Evolutionary conservation across 164 flowering plant genomes (phyloP), one percentile per base, ranked within the genome.

Genomic region (Kalanchoe fedtschenkoi): DNA sequence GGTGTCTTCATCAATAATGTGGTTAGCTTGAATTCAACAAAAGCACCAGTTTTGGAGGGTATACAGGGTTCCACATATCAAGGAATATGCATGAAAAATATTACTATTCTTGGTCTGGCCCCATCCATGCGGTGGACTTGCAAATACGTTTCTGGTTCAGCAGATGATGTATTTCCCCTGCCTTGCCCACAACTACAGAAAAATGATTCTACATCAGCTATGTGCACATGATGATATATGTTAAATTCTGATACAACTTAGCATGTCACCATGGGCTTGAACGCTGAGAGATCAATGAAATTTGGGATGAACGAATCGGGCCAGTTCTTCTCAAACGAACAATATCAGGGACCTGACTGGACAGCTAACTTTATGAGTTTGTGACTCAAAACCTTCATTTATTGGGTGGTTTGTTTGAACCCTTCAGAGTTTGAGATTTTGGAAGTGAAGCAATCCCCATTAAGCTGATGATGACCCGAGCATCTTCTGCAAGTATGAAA

Each of bases 141-240:
- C 66, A 86, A 85, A 62, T 80, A 71, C 62, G 73, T 95, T 4
- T 74, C 85, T 1, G 99, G 99, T 35, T 76, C 63, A 63, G 62
- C 80, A n/a, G 64, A 64, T 26, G 65, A 58, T 17, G 95, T 88
- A 21, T 77, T 37, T 37, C 99, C 97, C 22, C 35, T 21, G 59
- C 78, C 97, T n/a, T 95, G 99, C 69, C 72, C 77, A 4, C 80
- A 84, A 72, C 68, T 95, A 69, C 80, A 68, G 61, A 71, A 65
- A n/a, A 81, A 76, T 47, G 65, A 57, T 30, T 75, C 75, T 38
- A 63, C 77, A 10, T 66, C 77, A 47, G 54, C 8, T 21, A 2
- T 26, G 56, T 51, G 56, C 32, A 21, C 54, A 6, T 51, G 56
- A 51, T 17, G 15, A 26, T 13, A 28, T 11, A 2, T 19, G 2